Percentiles rank a stretch among this genome's conserved stretches.
Conservation (phyloP, 805 yeast species). For the Lipomyces orientalis region DNA sequence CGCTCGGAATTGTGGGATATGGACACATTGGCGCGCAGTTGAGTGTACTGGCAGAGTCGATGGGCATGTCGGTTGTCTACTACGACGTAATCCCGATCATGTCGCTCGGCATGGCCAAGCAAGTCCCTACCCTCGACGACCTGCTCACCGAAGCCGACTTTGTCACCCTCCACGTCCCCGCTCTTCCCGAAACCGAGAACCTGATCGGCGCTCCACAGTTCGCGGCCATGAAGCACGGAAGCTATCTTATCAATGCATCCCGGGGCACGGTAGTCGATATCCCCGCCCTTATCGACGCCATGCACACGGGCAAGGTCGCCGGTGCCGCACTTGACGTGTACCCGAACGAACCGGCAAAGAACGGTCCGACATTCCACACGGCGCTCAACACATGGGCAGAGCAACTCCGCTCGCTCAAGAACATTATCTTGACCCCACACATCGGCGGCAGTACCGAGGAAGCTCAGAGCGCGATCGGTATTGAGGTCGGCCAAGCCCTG, state of each 20-base stretch:
- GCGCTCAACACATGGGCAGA: slow-evolving; percentile 81
- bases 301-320: slow-evolving; percentile 91
- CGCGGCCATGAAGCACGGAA: slow-evolving; percentile 94
- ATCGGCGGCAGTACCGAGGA: slow-evolving; percentile 99
- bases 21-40: slow-evolving; percentile 98
- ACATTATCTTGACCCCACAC: slow-evolving; percentile 93
- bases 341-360: slow-evolving; percentile 97
- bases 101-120: slow-evolving; percentile 96
- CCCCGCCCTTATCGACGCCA: slow-evolving; percentile 88
- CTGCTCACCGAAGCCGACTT: slow-evolving; percentile 83
- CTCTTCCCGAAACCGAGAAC: slow-evolving; percentile 87
- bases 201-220: slow-evolving; percentile 88
- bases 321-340: slow-evolving; percentile 97
- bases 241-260: slow-evolving; percentile 92
- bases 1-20: slow-evolving; percentile 95
- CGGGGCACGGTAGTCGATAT: slow-evolving; percentile 98
- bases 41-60: slow-evolving; percentile 93
- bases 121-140: slow-evolving; percentile 83
- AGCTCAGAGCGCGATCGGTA: slow-evolving; percentile 97
- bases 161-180: slow-evolving; percentile 94
- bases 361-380: slow-evolving; percentile 79
- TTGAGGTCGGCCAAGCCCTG: slow-evolving; percentile 87
- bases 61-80: slow-evolving; percentile 96
- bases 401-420: slow-evolving; percentile 80
- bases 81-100: slow-evolving; percentile 91